Conservation (phyloP, 2,329 filamentous ascomycete species). For the Mollisia scopiformis region DNA sequence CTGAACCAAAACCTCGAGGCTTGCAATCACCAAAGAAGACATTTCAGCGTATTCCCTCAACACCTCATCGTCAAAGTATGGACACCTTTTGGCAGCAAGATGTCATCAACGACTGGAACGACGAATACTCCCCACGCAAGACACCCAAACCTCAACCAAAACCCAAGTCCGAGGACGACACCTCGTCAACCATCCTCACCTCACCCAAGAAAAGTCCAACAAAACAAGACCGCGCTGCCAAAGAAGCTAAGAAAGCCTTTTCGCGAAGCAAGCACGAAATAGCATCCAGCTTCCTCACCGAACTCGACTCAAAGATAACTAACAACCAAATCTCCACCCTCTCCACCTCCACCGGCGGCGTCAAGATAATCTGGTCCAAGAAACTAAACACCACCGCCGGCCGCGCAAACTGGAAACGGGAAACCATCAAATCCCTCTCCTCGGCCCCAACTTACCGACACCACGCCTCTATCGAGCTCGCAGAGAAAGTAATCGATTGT, state of each 20-base stretch:
- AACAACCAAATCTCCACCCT: constrained; percentile 60
- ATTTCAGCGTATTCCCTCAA: constrained; percentile 50
- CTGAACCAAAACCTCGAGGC: constrained; percentile 23
- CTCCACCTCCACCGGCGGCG: constrained; percentile 66
- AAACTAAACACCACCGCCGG: constrained; percentile 82
- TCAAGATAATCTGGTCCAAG: constrained; percentile 74
- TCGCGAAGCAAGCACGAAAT: constrained; percentile 62
- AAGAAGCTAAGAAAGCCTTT: constrained; percentile 61
- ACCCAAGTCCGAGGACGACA: constrained; percentile 10
- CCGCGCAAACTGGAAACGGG: constrained; percentile 71
- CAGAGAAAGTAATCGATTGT: constrained; percentile 83
- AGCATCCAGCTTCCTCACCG: constrained; percentile 64
- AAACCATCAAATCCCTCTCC: constrained; percentile 47
- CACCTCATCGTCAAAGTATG: constrained; percentile 54
- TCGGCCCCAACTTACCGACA: constrained; percentile 48
- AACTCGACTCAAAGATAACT: constrained; percentile 71
- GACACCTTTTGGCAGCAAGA: constrained; percentile 65
- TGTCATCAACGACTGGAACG: constrained; percentile 65
- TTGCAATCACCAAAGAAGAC: constrained; percentile 34
- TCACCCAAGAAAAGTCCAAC: constrained; percentile 36
- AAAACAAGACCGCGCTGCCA: constrained; percentile 40
- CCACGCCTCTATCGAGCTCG: constrained; percentile 81
- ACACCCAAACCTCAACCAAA: constrained; percentile 28
- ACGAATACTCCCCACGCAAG: constrained; percentile 59
- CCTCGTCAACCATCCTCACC: neutral